phyloP scores from a whole-genome alignment of 225 moss, liverwort and hornwort species.

The Straminergon stramineum region DNA sequence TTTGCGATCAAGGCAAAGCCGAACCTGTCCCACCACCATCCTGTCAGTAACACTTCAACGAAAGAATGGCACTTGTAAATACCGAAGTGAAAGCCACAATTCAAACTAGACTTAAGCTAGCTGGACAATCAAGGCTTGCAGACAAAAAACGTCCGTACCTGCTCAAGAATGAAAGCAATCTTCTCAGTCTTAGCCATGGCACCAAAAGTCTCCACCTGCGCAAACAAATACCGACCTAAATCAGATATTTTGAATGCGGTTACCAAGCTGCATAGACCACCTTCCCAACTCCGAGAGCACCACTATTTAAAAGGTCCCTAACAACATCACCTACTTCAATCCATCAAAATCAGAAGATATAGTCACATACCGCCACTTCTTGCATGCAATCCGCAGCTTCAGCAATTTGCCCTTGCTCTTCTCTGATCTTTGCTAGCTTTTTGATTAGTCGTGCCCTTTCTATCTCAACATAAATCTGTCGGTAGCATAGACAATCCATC shows the following conservation, averaged over 20 bases:
- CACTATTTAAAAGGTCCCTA: background rate
- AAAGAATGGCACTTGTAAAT: background rate
- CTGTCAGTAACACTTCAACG: background rate
- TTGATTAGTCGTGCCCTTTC: conserved; percentile 93
- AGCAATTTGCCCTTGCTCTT: conserved; percentile 88
- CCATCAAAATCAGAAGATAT: background rate
- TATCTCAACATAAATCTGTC: conserved; percentile 97
- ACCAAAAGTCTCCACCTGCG: conserved; percentile 96
- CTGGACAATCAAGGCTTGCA: background rate
- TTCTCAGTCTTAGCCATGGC: conserved; percentile 99
- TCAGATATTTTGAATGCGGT: background rate
- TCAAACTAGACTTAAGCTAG: background rate
- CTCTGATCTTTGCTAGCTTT: conserved; percentile 93
- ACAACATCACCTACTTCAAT: background rate
- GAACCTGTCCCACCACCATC: conserved; percentile 50
- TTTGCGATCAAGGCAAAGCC: conserved; percentile 92
- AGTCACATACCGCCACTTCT: conserved; percentile 88
- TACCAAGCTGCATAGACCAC: background rate
- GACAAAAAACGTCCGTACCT: conserved; percentile 19
- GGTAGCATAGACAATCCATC: background rate
- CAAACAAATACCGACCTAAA: background rate
- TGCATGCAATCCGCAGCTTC: conserved; percentile 99
- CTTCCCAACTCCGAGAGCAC: background rate
- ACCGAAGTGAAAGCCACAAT: background rate
- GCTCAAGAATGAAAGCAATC: conserved; percentile 97